A percentile compares a stretch with the other conserved stretches of the same genome.
Evolutionary conservation across 495 filamentous ascomycete genomes (phyloP).

Genomic region (Astrocystis sublimbata): DNA sequence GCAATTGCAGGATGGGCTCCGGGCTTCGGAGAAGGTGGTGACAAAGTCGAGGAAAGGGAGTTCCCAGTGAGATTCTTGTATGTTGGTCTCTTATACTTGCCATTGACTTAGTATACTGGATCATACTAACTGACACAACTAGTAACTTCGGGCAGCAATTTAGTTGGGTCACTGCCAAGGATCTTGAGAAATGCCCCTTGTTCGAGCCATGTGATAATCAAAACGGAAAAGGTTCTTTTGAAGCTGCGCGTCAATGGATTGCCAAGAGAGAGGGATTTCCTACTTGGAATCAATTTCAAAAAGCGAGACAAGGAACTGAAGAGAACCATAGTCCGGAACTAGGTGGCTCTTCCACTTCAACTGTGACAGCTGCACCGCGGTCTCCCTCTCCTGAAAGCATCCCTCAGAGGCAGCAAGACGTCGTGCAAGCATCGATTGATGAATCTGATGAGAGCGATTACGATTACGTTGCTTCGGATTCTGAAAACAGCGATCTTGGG

Average conservation of each 20-base stretch:
- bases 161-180: constrained; percentile 26
- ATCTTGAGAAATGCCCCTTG: constrained; percentile 27
- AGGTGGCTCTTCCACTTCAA: too few relatives aligned
- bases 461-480: constrained; percentile 27
- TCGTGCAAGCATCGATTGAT: constrained; percentile 16
- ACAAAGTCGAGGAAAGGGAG: constrained; percentile 33
- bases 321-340: constrained; percentile 5
- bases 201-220: constrained; percentile 17
- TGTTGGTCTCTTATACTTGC: neutral
- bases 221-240: constrained; percentile 17
- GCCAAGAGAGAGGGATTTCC: constrained; percentile 29
- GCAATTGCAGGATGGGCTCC: constrained; percentile 42
- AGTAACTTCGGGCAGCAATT: constrained; percentile 27
- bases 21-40: constrained; percentile 43
- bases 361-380: too few relatives aligned
- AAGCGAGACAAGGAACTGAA: constrained; percentile 8
- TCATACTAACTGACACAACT: neutral
- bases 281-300: constrained; percentile 27
- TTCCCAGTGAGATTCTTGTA: constrained; percentile 47
- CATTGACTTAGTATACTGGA: too few relatives aligned
- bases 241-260: constrained; percentile 31
- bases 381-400: too few relatives aligned
- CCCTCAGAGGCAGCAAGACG: too few relatives aligned
- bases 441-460: constrained; percentile 28
- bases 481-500: constrained; percentile 17